Conservation (phyloP, 495 filamentous ascomycete genomes). For the Aspergillus haitiensis region DNA sequence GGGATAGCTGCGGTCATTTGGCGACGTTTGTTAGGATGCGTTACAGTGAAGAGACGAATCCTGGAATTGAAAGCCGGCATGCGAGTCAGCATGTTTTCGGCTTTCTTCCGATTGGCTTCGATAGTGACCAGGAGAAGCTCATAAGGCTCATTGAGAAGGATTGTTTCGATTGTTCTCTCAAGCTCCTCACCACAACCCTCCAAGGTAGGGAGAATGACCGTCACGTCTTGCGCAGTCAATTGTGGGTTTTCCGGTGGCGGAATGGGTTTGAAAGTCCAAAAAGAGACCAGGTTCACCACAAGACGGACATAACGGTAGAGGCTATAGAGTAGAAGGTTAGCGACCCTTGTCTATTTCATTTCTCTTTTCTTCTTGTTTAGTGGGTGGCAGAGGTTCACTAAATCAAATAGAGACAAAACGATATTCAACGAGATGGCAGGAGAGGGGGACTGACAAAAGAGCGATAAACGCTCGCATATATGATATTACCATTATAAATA, state of each 20-base stretch:
- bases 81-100: slow-evolving; percentile 50
- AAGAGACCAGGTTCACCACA: slow-evolving; percentile 63
- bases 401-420: background rate
- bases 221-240: slow-evolving; percentile 68
- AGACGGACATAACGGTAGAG: slow-evolving; percentile 65
- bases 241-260: slow-evolving; percentile 61
- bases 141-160: slow-evolving; percentile 54
- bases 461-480: slow-evolving; percentile 49
- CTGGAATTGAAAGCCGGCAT: slow-evolving; percentile 54
- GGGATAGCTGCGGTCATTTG: slow-evolving; percentile 82
- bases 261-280: slow-evolving; percentile 64
- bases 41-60: slow-evolving; percentile 54
- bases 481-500: slow-evolving; percentile 43
- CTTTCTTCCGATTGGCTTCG: slow-evolving; percentile 58
- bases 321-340: slow-evolving; percentile 33
- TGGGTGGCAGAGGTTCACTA: too few species aligned
- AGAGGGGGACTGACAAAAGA: slow-evolving; percentile 44
- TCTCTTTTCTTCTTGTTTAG: too few species aligned
- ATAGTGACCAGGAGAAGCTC: slow-evolving; percentile 66
- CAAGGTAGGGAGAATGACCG: slow-evolving; percentile 71
- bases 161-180: slow-evolving; percentile 59
- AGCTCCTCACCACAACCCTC: slow-evolving; percentile 61
- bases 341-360: too few species aligned
- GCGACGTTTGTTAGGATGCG: slow-evolving; percentile 75
- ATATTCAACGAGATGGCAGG: background rate